Base-by-base conservation (phyloP, 208 protist genomes). In the Trypanosoma scelopori region DNA sequence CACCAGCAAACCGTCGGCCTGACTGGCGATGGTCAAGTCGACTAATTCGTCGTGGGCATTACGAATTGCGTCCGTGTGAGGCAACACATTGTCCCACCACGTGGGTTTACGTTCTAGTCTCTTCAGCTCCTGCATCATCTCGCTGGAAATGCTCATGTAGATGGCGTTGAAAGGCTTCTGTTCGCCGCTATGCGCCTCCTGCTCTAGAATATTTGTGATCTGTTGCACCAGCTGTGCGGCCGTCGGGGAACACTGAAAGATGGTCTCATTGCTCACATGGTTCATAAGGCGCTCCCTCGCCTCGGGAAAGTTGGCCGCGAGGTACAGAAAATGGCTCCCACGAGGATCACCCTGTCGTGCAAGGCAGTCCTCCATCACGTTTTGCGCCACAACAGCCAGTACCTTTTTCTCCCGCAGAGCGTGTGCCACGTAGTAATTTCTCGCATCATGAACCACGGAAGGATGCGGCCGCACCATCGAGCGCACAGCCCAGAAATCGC, bases 271-370 rank as follows among this genome's bases (percentile, higher is more conserved):
- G 27, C 65, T 69, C 20, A 69, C 45, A 56, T 73, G 49, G 39
- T 22, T 27, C 41, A 58, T 55, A 32, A 88, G 64, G 1, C 39
- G 55, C 28, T 43, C 23, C 12, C 28, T 39, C 22, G 64, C 60
- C 22, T 78, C 43, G 11, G 62, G 62, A 48, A 81, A 89, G 68
- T 76, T 79, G 16, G 55, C 60, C 23, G 28, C 25, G 25, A 85
- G 65, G 58, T 86, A 86, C 39, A 75, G 64, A 60, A 81, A 84
- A 69, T 90, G 80, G 15, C 76, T 59, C 46, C 71, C 77, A 48
- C 73, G 77, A n/a, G 68, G 55, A 2, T 35, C 35, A 1, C 50
- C 52, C n/a, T 13, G 57, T 20, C 47, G 28, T 5, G 13, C 18
- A 50, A 80, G 42, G 50, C 80, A 82, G 22, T 65, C 63, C 30